phyloP scores from a whole-genome alignment of 148 eudicot species.

The Selenicereus undatus region DNA sequence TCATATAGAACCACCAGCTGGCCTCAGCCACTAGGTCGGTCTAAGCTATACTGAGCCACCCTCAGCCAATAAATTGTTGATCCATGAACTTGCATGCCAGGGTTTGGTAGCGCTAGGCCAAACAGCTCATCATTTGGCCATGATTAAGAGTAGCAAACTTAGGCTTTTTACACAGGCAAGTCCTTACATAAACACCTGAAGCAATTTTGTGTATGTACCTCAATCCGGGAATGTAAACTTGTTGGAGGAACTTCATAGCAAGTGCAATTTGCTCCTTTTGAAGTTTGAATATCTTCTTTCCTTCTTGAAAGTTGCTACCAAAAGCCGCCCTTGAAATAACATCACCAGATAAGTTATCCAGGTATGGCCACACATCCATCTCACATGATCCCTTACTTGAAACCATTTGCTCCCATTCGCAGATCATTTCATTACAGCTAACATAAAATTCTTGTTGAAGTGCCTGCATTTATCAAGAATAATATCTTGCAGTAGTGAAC shows the following conservation, averaged over 20 bases:
- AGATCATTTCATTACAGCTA: constrained; percentile 25
- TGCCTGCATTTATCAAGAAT: constrained; percentile 6
- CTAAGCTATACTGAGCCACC: too few species aligned
- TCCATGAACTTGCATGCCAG: too few species aligned
- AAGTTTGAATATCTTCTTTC: constrained; percentile 28
- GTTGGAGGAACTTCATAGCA: constrained; percentile 9
- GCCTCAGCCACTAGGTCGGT: too few species aligned
- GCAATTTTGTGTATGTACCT: constrained; percentile 15
- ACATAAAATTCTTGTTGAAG: constrained; percentile 23
- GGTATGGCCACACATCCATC: constrained; percentile 32
- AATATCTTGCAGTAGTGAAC: not conserved
- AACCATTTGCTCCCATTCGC: constrained; percentile 30
- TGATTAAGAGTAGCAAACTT: too few species aligned
- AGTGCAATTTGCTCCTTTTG: constrained; percentile 29
- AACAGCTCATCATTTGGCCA: too few species aligned
- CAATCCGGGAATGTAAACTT: constrained; percentile 33
- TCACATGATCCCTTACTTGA: constrained; percentile 21
- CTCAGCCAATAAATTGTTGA: too few species aligned
- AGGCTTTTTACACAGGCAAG: too few species aligned
- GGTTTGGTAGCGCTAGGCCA: too few species aligned
- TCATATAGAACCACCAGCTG: too few species aligned
- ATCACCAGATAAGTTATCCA: constrained; percentile 30
- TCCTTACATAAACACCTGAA: too few species aligned
- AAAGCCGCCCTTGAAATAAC: constrained; percentile 37
- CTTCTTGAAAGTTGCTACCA: constrained; percentile 33